Percentiles rank a stretch among this genome's conserved stretches.
Evolutionary conservation across 768 basidiomycete genomes (phyloP).

Genomic region (Podaxis sp.): DNA sequence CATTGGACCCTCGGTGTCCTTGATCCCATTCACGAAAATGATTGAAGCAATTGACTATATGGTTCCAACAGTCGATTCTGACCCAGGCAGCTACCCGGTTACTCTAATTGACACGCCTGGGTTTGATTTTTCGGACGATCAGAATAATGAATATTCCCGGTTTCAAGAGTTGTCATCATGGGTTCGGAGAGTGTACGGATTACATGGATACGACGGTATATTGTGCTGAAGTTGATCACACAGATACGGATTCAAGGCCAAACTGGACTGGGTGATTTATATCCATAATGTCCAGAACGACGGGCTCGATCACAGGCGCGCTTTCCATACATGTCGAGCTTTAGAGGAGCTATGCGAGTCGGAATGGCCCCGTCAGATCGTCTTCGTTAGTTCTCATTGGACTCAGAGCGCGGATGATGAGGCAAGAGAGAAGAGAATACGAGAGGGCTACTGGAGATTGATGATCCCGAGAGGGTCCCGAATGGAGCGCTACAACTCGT

Average conservation of each 20-base stretch:
- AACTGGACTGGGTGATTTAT: background rate
- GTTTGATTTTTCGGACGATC: background rate
- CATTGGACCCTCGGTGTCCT: background rate
- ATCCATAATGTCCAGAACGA: background rate
- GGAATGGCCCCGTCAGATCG: background rate
- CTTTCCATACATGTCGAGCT: background rate
- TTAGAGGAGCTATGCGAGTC: background rate
- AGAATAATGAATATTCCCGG: background rate
- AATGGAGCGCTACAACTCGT: background rate
- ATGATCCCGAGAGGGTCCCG: background rate
- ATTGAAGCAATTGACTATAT: background rate
- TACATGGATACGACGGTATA: background rate
- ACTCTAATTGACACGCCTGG: constrained; percentile 11
- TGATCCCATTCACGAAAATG: background rate
- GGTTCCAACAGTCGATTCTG: background rate
- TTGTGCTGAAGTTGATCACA: background rate
- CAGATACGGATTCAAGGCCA: background rate
- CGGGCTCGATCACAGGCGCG: background rate
- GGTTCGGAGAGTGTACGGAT: background rate
- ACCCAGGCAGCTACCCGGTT: background rate
- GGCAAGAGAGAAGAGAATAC: background rate
- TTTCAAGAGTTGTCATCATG: background rate
- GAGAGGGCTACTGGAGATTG: background rate
- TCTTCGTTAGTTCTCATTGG: background rate
- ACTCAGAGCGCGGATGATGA: background rate